Evolutionary conservation across 129 eudicot species (phyloP).

Genomic region (Oenanthe sinensis): DNA sequence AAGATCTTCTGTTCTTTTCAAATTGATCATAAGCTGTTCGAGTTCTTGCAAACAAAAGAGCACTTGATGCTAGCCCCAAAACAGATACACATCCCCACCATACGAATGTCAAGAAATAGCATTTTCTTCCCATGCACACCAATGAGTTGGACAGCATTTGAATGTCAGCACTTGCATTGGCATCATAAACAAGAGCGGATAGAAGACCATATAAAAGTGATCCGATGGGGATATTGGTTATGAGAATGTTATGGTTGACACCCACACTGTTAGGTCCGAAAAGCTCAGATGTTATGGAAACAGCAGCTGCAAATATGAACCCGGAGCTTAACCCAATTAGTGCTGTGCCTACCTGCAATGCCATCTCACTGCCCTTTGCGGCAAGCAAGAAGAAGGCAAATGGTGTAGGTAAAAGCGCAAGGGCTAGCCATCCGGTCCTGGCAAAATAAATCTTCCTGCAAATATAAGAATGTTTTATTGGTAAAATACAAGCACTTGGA

Average conservation of each 20-base stretch:
- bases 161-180: slow-evolving; percentile 18
- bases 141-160: slow-evolving; percentile 15
- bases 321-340: slow-evolving; percentile 82
- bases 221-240: slow-evolving; percentile 82
- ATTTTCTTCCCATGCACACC: slow-evolving; percentile 73
- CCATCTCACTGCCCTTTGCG: slow-evolving; percentile 37
- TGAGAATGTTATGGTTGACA: slow-evolving; percentile 86
- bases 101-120: slow-evolving; percentile 69
- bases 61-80: slow-evolving; percentile 48
- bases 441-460: slow-evolving; percentile 75
- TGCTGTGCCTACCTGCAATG: slow-evolving; percentile 54
- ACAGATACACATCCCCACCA: slow-evolving; percentile 68
- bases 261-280: slow-evolving; percentile 72
- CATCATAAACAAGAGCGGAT: slow-evolving; percentile 73
- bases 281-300: slow-evolving; percentile 86
- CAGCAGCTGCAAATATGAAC: slow-evolving; percentile 85
- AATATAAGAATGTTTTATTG: slow-evolving; percentile 1
- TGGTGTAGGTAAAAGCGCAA: slow-evolving; percentile 71
- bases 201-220: slow-evolving; percentile 63
- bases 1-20: slow-evolving; percentile 30
- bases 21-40: slow-evolving; percentile 47
- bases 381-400: slow-evolving; percentile 65
- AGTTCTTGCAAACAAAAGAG: slow-evolving; percentile 64
- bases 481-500: not conserved
- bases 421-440: slow-evolving; percentile 82